phyloP scores from a whole-genome alignment of 2,329 filamentous ascomycete species.

The Colletotrichum echinochloae region DNA sequence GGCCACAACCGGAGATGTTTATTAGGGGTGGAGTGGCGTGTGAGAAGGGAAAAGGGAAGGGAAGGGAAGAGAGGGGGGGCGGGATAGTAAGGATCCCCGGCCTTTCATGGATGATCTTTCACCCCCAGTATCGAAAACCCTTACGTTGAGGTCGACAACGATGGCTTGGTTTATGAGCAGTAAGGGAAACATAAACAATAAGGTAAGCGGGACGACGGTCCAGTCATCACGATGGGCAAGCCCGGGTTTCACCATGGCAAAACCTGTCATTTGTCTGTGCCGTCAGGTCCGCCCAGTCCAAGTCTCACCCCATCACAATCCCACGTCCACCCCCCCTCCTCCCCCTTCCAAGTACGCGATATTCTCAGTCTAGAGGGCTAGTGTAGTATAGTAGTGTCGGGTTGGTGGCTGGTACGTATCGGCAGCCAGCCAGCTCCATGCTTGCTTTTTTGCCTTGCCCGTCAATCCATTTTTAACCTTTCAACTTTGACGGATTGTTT shows the following conservation, averaged over 20 bases:
- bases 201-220: slow-evolving; percentile 3
- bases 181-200: slow-evolving; percentile 1
- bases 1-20: background rate
- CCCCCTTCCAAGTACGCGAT: background rate
- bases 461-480: slow-evolving; percentile 19
- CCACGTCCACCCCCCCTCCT: too few species aligned
- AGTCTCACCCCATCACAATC: background rate
- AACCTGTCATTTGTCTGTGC: slow-evolving; percentile 4
- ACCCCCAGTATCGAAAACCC: background rate
- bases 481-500: slow-evolving; percentile 16
- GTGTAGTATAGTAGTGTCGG: slow-evolving; percentile 15
- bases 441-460: slow-evolving; percentile 10
- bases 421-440: background rate
- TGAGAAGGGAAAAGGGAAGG: too few species aligned
- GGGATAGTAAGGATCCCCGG: background rate
- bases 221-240: slow-evolving; percentile 24
- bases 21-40: background rate
- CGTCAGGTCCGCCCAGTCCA: too few species aligned
- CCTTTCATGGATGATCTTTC: slow-evolving; percentile 23
- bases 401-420: slow-evolving; percentile 23
- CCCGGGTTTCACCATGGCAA: slow-evolving; percentile 9
- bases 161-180: slow-evolving; percentile 9
- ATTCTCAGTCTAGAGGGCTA: background rate
- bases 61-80: too few species aligned
- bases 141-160: background rate